Evolutionary conservation across 2,329 filamentous ascomycete species (phyloP).

Genomic region (Stenocarpella maydis): DNA sequence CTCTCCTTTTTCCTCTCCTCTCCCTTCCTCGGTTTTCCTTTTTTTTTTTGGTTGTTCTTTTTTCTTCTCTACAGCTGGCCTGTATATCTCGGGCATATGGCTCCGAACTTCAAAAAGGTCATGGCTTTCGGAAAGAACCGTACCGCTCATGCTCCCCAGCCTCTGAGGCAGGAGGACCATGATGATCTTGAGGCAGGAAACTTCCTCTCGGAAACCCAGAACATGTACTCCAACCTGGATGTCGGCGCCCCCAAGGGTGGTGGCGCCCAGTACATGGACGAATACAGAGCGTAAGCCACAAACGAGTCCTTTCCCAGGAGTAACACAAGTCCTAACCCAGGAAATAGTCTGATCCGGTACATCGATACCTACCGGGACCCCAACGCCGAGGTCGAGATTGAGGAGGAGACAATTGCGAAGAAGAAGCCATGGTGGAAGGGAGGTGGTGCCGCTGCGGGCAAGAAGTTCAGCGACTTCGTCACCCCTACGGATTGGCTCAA

Average conservation of each 20-base stretch:
- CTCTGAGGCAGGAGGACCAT: conserved; percentile 39
- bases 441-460: conserved; percentile 41
- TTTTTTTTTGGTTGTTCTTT: conserved; percentile 31
- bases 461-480: conserved; percentile 46
- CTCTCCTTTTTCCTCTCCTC: conserved; percentile 32
- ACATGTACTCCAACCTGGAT: conserved; percentile 37
- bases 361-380: conserved; percentile 50
- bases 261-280: conserved; percentile 45
- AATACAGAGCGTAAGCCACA: conserved; percentile 45
- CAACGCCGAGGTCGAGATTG: conserved; percentile 41
- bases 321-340: background rate
- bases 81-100: conserved; percentile 43
- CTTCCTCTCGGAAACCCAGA: conserved; percentile 42
- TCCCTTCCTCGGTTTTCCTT: conserved; percentile 30
- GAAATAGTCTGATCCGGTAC: conserved; percentile 41
- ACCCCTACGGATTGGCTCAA: conserved; percentile 74
- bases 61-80: conserved; percentile 42
- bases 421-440: conserved; percentile 48
- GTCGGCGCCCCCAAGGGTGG: conserved; percentile 39
- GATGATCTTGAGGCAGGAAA: conserved; percentile 44
- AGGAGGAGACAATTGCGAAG: conserved; percentile 43
- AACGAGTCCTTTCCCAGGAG: background rate
- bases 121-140: conserved; percentile 42
- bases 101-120: conserved; percentile 44
- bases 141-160: conserved; percentile 37